Evolutionary conservation across 2,329 filamentous ascomycete genomes (phyloP).

Genomic region (Penicillium thymicola): DNA sequence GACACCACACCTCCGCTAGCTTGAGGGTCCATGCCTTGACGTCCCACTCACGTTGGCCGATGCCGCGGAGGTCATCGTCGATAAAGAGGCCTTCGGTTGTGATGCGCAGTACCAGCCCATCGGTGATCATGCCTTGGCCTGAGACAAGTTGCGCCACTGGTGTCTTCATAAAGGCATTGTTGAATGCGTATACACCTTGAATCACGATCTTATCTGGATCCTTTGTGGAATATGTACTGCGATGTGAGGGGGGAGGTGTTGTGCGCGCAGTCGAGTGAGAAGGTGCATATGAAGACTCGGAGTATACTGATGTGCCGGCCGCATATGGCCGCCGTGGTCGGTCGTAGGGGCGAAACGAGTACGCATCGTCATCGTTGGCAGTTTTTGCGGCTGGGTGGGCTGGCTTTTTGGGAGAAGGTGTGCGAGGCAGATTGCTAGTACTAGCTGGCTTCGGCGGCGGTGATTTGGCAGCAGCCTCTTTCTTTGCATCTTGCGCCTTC

Average conservation of each 20-base stretch:
- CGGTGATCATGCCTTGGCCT: constrained; percentile 78
- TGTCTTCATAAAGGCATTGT: constrained; percentile 82
- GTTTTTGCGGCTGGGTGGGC: constrained; percentile 35
- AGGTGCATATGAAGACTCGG: constrained; percentile 81
- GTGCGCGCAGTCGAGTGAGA: constrained; percentile 81
- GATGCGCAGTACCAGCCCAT: constrained; percentile 87
- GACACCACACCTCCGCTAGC: constrained; percentile 81
- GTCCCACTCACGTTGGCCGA: constrained; percentile 97
- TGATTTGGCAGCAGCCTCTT: constrained; percentile 24
- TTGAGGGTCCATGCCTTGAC: constrained; percentile 98
- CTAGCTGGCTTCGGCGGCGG: constrained; percentile 36
- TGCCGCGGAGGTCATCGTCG: constrained; percentile 86
- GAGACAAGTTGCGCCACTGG: constrained; percentile 87
- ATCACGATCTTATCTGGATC: constrained; percentile 97
- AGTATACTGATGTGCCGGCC: constrained; percentile 69
- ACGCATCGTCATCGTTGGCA: constrained; percentile 57
- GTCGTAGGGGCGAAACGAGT: constrained; percentile 77
- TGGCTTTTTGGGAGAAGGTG: constrained; percentile 42
- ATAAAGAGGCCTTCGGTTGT: constrained; percentile 95
- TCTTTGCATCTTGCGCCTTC: constrained; percentile 35
- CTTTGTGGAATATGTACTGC: constrained; percentile 77
- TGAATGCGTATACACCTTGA: constrained; percentile 87
- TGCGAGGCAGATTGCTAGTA: constrained; percentile 33
- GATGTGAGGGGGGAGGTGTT: constrained; percentile 74
- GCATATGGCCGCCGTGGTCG: constrained; percentile 60